Evolutionary conservation across 2,329 filamentous ascomycete genomes (phyloP).

Genomic region (Aspergillus amoenus): DNA sequence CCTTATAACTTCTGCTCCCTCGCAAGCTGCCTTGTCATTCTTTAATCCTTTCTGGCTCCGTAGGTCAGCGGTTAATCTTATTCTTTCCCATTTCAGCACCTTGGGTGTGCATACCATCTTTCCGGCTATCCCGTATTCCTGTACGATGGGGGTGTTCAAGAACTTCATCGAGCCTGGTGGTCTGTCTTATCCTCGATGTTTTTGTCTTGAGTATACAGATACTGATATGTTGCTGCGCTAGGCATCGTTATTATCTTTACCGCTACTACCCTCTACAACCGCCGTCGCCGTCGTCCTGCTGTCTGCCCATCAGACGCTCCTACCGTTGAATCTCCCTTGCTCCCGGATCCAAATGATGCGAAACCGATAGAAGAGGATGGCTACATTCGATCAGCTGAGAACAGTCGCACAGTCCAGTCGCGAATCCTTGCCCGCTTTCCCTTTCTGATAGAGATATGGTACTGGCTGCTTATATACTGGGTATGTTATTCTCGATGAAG

Average conservation of each 20-base stretch:
- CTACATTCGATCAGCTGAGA: background rate
- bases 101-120: background rate
- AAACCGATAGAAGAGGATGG: slow-evolving; percentile 1
- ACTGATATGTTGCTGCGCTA: background rate
- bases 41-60: background rate
- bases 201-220: background rate
- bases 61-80: background rate
- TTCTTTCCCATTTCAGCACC: background rate
- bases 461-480: slow-evolving; percentile 35
- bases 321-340: slow-evolving; percentile 16
- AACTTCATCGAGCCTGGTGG: slow-evolving; percentile 21
- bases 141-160: slow-evolving; percentile 11
- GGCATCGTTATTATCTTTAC: slow-evolving; percentile 17
- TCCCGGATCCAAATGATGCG: slow-evolving; percentile 5
- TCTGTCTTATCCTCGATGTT: slow-evolving; percentile 4
- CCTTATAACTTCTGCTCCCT: background rate
- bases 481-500: slow-evolving; percentile 14
- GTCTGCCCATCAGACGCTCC: slow-evolving; percentile 6
- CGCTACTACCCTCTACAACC: slow-evolving; percentile 16
- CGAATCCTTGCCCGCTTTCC: slow-evolving; percentile 28
- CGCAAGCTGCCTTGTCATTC: background rate
- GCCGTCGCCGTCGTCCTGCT: slow-evolving; percentile 5
- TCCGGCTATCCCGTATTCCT: background rate
- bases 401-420: slow-evolving; percentile 17
- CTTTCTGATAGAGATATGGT: slow-evolving; percentile 34